A percentile compares a stretch with the other conserved stretches of the same genome.
Evolutionary conservation across 768 basidiomycete species (phyloP).

Genomic region (Saitozyma sp.): DNA sequence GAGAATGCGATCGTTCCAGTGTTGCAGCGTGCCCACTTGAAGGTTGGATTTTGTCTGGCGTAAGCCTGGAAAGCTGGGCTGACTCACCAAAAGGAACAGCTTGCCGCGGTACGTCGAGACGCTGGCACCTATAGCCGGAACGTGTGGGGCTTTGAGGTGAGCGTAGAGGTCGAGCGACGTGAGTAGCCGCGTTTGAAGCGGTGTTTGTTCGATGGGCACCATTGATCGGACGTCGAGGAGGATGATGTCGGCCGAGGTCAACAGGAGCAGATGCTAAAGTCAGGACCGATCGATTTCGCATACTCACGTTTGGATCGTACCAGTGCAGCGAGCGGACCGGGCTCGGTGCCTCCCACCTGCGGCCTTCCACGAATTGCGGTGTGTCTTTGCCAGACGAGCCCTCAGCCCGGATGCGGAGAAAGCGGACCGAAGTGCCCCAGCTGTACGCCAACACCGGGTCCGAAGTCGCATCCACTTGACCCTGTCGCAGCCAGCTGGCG

Average conservation of each 20-base stretch:
- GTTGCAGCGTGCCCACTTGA: conserved; percentile 78
- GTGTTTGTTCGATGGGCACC: conserved; percentile 53
- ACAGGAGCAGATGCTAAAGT: conserved; percentile 66
- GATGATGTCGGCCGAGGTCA: conserved; percentile 63
- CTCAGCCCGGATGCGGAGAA: conserved; percentile 62
- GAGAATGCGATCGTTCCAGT: conserved; percentile 93
- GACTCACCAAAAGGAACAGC: conserved; percentile 75
- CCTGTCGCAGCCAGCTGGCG: conserved; percentile 39
- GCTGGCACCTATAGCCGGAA: conserved; percentile 59
- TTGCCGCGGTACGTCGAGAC: conserved; percentile 83
- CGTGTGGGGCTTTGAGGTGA: conserved; percentile 1
- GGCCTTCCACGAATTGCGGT: conserved; percentile 60
- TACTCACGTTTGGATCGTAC: conserved; percentile 82
- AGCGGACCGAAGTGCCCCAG: conserved; percentile 70
- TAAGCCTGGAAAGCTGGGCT: neutral
- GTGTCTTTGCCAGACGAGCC: neutral
- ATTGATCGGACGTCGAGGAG: conserved; percentile 69
- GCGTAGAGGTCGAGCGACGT: conserved; percentile 18
- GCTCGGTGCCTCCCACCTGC: conserved; percentile 64
- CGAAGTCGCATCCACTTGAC: conserved; percentile 11
- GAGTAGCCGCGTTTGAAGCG: conserved; percentile 30
- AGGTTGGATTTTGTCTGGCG: conserved; percentile 53
- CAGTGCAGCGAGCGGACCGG: conserved; percentile 76
- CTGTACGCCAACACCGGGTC: conserved; percentile 76
- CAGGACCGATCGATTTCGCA: neutral